Evolutionary conservation across 2,329 filamentous ascomycete genomes (phyloP).

Genomic region (Arthroderma sp.): DNA sequence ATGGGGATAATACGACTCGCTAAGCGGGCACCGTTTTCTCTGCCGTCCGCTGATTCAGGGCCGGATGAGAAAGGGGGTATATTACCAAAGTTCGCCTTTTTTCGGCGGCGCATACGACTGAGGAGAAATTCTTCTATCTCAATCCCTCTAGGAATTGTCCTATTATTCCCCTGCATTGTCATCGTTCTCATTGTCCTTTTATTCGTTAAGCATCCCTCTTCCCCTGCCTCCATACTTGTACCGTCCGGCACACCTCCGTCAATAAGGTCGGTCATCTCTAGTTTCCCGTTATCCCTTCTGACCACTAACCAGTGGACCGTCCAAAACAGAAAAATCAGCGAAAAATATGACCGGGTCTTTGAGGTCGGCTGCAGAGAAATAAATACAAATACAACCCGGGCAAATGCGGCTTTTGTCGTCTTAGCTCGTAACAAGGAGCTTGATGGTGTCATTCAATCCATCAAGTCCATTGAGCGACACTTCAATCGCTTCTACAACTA

Average conservation of each 20-base stretch:
- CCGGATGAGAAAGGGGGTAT: constrained; percentile 31
- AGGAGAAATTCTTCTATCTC: constrained; percentile 86
- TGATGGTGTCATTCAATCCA: constrained; percentile 86
- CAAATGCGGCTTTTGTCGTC: constrained; percentile 91
- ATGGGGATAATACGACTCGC: constrained; percentile 42
- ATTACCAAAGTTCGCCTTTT: constrained; percentile 56
- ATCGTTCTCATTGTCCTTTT: constrained; percentile 82
- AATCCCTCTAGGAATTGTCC: constrained; percentile 79
- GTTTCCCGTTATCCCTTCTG: neutral
- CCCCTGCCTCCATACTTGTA: constrained; percentile 69
- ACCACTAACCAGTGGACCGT: constrained; percentile 2
- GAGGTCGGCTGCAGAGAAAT: constrained; percentile 70
- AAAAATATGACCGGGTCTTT: constrained; percentile 95
- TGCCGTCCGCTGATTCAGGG: constrained; percentile 29
- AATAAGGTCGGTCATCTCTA: constrained; percentile 56
- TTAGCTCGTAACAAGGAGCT: constrained; percentile 92
- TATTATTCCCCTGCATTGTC: constrained; percentile 84
- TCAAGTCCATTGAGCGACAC: constrained; percentile 95
- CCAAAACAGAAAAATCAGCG: constrained; percentile 70
- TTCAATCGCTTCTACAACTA: constrained; percentile 99
- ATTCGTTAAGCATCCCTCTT: constrained; percentile 76
- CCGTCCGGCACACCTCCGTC: constrained; percentile 76
- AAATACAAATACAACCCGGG: constrained; percentile 63
- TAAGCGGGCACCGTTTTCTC: constrained; percentile 37
- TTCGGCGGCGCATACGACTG: constrained; percentile 73